Percentiles rank a stretch among this genome's conserved stretches.
phyloP scores from a whole-genome alignment of 2,329 filamentous ascomycete species.

The Penicillium fuscoglaucum region DNA sequence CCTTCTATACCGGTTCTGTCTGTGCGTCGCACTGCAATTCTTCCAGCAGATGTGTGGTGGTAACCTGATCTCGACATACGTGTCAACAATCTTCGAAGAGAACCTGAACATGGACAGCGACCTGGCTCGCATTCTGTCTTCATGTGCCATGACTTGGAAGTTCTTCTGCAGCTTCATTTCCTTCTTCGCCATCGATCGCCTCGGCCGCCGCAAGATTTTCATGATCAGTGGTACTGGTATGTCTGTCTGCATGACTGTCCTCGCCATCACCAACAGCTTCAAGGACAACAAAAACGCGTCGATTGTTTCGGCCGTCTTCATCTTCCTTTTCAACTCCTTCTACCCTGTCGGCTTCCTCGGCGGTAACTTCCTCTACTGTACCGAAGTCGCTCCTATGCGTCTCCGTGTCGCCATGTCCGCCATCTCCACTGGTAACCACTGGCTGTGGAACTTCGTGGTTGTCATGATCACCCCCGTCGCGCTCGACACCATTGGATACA shows the following conservation, averaged over 20 bases:
- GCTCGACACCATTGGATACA: conserved; percentile 24
- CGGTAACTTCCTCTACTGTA: conserved; percentile 28
- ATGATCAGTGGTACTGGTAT: conserved; percentile 56
- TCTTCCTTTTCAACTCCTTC: conserved; percentile 28
- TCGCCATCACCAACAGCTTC: conserved; percentile 42
- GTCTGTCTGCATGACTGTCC: conserved; percentile 57
- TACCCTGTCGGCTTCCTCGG: conserved; percentile 26
- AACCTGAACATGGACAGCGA: conserved; percentile 25
- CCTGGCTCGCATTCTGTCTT: conserved; percentile 42
- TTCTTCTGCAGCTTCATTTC: conserved; percentile 55
- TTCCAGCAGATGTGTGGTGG: conserved; percentile 29
- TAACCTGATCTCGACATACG: conserved; percentile 25
- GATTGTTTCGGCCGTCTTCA: conserved; percentile 22
- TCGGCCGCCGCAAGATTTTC: conserved; percentile 55
- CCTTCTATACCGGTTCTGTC: conserved; percentile 24
- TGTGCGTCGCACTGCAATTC: conserved; percentile 22
- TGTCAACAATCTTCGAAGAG: conserved; percentile 25
- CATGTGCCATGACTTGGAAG: conserved; percentile 58
- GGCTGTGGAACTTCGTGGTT: conserved; percentile 29
- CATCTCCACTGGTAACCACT: conserved; percentile 25
- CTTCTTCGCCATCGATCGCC: conserved; percentile 54
- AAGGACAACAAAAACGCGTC: conserved; percentile 21
- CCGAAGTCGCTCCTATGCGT: conserved; percentile 26
- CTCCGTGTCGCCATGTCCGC: conserved; percentile 27
- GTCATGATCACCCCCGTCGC: conserved; percentile 27